Evolutionary conservation across 345 rosid genomes (phyloP).

Genomic region (Melaleuca quinquenervia): DNA sequence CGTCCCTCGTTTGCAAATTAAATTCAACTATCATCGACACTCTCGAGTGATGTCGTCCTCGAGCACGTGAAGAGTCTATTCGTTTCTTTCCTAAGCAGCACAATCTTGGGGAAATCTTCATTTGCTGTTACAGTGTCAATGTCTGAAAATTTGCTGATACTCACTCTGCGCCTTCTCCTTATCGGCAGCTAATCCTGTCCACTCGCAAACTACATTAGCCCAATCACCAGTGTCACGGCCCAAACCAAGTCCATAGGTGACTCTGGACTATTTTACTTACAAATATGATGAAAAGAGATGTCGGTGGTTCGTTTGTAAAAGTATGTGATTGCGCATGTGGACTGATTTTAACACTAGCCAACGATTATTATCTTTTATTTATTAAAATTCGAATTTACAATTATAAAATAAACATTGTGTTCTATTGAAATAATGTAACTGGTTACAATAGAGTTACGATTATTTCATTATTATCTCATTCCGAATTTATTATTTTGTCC

Average conservation of each 20-base stretch:
- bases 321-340: too few relatives aligned
- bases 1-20: background rate
- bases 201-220: constrained; percentile 25
- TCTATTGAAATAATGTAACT: too few relatives aligned
- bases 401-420: too few relatives aligned
- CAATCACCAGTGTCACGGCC: constrained; percentile 13
- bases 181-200: constrained; percentile 46
- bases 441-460: too few relatives aligned
- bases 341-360: too few relatives aligned
- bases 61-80: background rate
- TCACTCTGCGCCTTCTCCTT: constrained; percentile 73
- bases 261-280: constrained; percentile 14
- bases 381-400: too few relatives aligned
- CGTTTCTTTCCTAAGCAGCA: constrained; percentile 90
- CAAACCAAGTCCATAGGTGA: constrained; percentile 9
- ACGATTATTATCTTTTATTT: too few relatives aligned
- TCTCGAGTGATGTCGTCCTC: constrained; percentile 3
- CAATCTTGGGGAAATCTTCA: constrained; percentile 83
- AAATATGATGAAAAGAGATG: too few relatives aligned
- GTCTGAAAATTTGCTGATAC: constrained; percentile 54
- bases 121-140: constrained; percentile 46
- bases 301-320: too few relatives aligned
- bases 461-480: too few relatives aligned
- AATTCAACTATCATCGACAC: constrained; percentile 1
- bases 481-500: too few relatives aligned